Conservation (phyloP, 345 rosid genomes). For the Populus tremula region DNA sequence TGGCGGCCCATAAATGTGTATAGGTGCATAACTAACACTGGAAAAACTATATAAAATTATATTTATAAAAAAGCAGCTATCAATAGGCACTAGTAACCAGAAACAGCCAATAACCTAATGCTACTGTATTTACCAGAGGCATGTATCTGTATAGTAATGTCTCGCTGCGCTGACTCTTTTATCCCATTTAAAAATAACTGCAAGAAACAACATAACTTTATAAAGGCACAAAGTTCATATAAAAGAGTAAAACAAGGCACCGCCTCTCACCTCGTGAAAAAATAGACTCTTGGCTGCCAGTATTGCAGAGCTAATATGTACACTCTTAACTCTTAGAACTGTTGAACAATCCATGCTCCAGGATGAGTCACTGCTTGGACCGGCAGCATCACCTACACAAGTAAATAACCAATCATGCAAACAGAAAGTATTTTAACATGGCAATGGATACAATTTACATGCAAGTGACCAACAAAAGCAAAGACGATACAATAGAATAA, state of each 20-base stretch:
- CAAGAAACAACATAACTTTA: slow-evolving; percentile 7
- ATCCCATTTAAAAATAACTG: slow-evolving; percentile 83
- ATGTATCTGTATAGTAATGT: slow-evolving; percentile 59
- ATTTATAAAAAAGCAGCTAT: not conserved
- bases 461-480: not conserved
- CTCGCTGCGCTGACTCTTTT: slow-evolving; percentile 69
- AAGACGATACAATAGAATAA: not conserved
- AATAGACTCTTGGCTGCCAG: slow-evolving; percentile 80
- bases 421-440: not conserved
- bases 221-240: not conserved
- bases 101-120: not conserved
- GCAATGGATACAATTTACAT: not conserved
- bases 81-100: not conserved
- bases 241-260: slow-evolving; percentile 10
- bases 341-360: slow-evolving; percentile 39
- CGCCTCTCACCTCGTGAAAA: slow-evolving; percentile 59
- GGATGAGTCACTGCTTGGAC: slow-evolving; percentile 27
- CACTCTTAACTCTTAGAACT: slow-evolving; percentile 46
- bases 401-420: slow-evolving; percentile 3
- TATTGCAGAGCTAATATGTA: slow-evolving; percentile 72
- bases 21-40: not conserved
- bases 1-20: not conserved
- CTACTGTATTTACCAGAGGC: slow-evolving; percentile 52
- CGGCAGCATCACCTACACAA: slow-evolving; percentile 40
- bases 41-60: not conserved